These are phyloP conservation scores for Fusarium lateritium DNA, from an alignment of 2,329 filamentous ascomycete genomes.

Conservation along the genomic window DNA sequence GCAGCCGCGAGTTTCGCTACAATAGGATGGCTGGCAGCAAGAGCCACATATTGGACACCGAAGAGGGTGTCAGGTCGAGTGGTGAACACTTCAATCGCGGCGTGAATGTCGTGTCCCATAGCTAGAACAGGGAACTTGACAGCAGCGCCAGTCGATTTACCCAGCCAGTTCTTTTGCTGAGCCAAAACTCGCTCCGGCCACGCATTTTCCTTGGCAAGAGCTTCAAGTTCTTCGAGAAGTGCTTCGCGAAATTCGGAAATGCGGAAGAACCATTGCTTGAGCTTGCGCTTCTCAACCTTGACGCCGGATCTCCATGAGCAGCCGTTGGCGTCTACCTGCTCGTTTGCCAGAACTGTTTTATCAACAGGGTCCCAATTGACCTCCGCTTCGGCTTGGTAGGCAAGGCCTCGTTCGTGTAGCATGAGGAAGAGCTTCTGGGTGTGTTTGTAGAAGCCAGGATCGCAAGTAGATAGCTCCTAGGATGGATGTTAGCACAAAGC, in stretches of 20 bases:
- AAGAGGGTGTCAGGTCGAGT: constrained; percentile 90
- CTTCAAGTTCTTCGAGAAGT: constrained; percentile 78
- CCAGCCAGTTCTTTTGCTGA: constrained; percentile 92
- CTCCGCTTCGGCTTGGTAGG: constrained; percentile 85
- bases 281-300: constrained; percentile 81
- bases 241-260: constrained; percentile 85
- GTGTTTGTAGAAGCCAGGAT: constrained; percentile 89
- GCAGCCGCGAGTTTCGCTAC: constrained; percentile 72
- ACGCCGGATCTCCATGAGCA: constrained; percentile 90
- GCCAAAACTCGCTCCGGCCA: constrained; percentile 89
- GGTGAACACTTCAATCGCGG: constrained; percentile 81
- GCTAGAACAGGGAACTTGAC: constrained; percentile 77
- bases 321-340: constrained; percentile 91
- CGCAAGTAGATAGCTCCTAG: constrained; percentile 87
- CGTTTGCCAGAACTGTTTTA: constrained; percentile 90
- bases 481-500: constrained; percentile 23
- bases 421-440: constrained; percentile 89
- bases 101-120: constrained; percentile 57
- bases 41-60: constrained; percentile 86
- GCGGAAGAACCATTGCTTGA: constrained; percentile 92
- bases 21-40: constrained; percentile 80
- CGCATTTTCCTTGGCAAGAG: constrained; percentile 71
- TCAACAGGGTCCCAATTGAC: constrained; percentile 95
- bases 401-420: constrained; percentile 80
- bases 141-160: constrained; percentile 80